Percentiles rank a stretch among this genome's conserved stretches.
Conservation (phyloP, 306 rosid species). For the Glycine latifolia region DNA sequence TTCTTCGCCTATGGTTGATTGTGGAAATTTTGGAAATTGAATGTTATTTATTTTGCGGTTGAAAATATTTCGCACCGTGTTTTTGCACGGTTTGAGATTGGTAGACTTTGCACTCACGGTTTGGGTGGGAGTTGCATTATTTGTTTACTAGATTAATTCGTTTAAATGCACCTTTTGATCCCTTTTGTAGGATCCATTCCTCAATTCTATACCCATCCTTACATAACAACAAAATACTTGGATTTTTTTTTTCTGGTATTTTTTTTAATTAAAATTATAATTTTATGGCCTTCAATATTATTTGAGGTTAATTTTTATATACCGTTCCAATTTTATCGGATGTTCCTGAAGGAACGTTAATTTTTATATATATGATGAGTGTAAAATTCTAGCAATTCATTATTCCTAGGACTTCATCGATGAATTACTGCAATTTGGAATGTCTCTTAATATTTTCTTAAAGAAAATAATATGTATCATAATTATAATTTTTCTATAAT, state of each 20-base stretch:
- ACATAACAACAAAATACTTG: neutral
- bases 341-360: too few species aligned
- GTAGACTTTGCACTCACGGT: neutral
- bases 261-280: too few species aligned
- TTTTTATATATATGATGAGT: too few species aligned
- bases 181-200: neutral
- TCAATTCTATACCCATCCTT: neutral
- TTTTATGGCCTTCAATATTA: neutral
- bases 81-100: neutral
- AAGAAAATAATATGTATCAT: too few species aligned
- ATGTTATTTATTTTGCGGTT: neutral
- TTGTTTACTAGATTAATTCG: neutral
- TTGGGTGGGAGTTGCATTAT: neutral
- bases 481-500: too few species aligned
- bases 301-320: too few species aligned
- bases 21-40: neutral
- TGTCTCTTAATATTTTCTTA: too few species aligned
- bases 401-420: too few species aligned
- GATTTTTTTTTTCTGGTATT: too few species aligned
- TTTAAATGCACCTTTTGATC: neutral
- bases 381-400: too few species aligned
- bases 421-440: too few species aligned
- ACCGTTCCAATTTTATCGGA: too few species aligned
- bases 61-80: conserved; percentile 11
- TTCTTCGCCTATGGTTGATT: neutral